Base-by-base conservation (phyloP, 345 rosid genomes). In the Viola odorata region DNA sequence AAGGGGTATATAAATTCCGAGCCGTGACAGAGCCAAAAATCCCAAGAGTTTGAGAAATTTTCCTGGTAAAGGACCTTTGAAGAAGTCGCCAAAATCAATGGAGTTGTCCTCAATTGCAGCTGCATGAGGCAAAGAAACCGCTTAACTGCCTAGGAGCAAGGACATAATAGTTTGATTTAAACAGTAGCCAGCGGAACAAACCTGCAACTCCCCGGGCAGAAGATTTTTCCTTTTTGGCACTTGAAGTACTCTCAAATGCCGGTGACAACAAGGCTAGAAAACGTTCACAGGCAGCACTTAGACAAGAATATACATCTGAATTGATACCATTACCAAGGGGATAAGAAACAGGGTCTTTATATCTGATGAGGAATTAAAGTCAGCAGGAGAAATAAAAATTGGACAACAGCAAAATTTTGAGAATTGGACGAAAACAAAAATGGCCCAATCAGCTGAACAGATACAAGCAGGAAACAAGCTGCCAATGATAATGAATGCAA, bases 31-130 rank as follows among this genome's bases (percentile, higher is more conserved):
- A 42, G 95, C 99, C 76, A 94, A 71, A 41, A 67, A 81, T 2
- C 95, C 99, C 63, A 94, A 75, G 69, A 94, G 92, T 75, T 86
- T 85, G 53, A 94, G 80, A 77, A 94, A 90, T 74, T 94, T 94
- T 63, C 92, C 96, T 3, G 99, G 97, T 44, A 94, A 71, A 47
- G 91, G 95, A 0, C 97, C 99, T 57, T 85, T 90, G 75, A 94
- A 90, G 84, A 94, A 94, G 75, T 94, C 97, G 53, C 99, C 96
- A 60, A 94, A 82, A 68, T 90, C 99, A 78, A 94, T 90, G 38
- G 97, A 94, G 75, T 96, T 90, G 65, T 94, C 99, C 81, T 94
- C 99, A 66, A 94, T 94, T 62, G 97, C 95, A 77, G 97, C 97
- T 94, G 89, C 61, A 69, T 61, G 63, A 63, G 53, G 23, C 50